A percentile compares a stretch with the other conserved stretches of the same genome.
Conservation (phyloP, 192 early-diverging fungal genomes). For the Backusella liffmaniae region DNA sequence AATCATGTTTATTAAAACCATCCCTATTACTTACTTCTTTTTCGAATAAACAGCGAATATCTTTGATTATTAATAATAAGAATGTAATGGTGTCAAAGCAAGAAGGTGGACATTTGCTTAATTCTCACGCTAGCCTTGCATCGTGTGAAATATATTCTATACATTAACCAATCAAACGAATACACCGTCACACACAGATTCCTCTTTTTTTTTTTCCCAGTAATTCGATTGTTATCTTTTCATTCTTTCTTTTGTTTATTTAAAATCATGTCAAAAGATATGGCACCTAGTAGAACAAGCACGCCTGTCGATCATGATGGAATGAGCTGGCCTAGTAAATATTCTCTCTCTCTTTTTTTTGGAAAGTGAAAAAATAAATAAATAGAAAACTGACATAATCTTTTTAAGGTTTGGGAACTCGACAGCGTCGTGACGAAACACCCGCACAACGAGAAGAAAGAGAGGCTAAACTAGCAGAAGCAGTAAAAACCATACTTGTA, state of each 20-base stretch:
- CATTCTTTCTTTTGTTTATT: constrained; percentile 5
- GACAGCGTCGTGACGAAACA: constrained; percentile 76
- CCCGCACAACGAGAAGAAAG: constrained; percentile 68
- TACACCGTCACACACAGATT: background rate
- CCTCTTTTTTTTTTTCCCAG: background rate
- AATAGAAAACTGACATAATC: background rate
- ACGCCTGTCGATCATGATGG: constrained; percentile 68
- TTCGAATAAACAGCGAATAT: background rate
- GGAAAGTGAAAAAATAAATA: background rate
- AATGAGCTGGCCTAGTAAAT: constrained; percentile 81
- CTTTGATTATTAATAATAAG: background rate
- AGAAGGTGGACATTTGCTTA: background rate
- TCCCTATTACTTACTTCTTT: background rate
- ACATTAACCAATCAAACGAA: background rate
- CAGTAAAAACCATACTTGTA: constrained; percentile 87
- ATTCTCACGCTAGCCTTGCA: background rate
- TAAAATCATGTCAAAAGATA: background rate
- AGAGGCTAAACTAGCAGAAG: constrained; percentile 75
- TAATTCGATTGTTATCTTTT: background rate
- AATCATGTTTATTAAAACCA: background rate
- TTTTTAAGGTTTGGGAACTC: constrained; percentile 72
- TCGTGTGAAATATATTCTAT: background rate
- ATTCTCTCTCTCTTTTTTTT: background rate
- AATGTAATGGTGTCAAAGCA: background rate
- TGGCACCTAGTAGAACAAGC: background rate